These are phyloP conservation scores for Coemansia sp. DNA, from an alignment of 192 early-diverging fungal genomes.

Conservation along the genomic window DNA sequence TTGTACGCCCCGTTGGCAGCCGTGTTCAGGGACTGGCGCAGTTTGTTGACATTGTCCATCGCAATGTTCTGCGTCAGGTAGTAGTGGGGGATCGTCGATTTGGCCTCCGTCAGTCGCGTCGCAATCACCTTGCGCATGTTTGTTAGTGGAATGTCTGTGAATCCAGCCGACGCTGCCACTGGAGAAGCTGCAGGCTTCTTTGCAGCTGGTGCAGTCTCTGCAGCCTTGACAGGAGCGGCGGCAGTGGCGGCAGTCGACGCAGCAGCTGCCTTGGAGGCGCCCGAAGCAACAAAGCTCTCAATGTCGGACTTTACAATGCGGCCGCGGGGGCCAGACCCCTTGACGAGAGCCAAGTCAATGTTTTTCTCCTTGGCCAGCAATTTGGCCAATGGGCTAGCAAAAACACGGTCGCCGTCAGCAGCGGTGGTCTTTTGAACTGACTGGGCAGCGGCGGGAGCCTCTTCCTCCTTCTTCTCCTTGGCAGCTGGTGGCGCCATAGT, in stretches of 20 bases:
- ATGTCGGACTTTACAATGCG: slow-evolving; percentile 93
- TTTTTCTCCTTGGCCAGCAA: slow-evolving; percentile 82
- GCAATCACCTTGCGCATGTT: slow-evolving; percentile 84
- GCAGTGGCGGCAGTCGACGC: slow-evolving; percentile 33
- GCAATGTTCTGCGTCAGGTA: slow-evolving; percentile 80
- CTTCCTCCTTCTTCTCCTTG: too few species aligned
- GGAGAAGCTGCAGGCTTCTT: slow-evolving; percentile 45
- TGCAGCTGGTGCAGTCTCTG: slow-evolving; percentile 15
- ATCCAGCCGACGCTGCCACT: slow-evolving; percentile 44
- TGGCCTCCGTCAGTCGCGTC: slow-evolving; percentile 71
- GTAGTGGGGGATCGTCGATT: slow-evolving; percentile 72
- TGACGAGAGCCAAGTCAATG: slow-evolving; percentile 70
- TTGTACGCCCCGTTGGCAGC: slow-evolving; percentile 86
- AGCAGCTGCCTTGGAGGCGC: slow-evolving; percentile 25
- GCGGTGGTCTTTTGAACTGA: slow-evolving; percentile 14
- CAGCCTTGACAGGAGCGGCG: slow-evolving; percentile 14
- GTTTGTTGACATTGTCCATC: slow-evolving; percentile 82
- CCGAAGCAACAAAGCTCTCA: slow-evolving; percentile 54
- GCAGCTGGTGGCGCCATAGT: slow-evolving; percentile 4
- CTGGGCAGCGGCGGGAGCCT: slow-evolving; percentile 16
- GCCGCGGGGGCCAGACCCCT: slow-evolving; percentile 85
- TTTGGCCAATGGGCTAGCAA: slow-evolving; percentile 84
- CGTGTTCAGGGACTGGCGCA: slow-evolving; percentile 87
- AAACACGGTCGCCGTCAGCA: slow-evolving; percentile 58
- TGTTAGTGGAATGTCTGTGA: slow-evolving; percentile 68